Percentiles rank a stretch among this genome's conserved stretches.
phyloP scores from a whole-genome alignment of 1,284 basidiomycete genomes.

The Pseudomicrostroma phylloplanum region DNA sequence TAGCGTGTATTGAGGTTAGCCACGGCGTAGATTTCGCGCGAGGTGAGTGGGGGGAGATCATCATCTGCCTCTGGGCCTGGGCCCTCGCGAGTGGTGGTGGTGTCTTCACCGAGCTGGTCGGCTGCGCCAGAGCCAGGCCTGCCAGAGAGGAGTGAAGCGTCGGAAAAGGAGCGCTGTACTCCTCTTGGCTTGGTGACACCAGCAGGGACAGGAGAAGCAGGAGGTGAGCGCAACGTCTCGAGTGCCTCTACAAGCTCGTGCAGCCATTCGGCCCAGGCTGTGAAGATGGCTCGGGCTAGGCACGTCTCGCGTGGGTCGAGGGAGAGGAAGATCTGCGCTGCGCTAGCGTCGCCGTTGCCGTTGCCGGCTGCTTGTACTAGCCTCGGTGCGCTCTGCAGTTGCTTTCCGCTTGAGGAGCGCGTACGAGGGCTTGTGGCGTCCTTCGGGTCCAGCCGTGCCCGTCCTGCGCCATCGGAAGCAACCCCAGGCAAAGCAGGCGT shows the following conservation, averaged over 20 bases:
- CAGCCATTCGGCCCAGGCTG: constrained; percentile 5
- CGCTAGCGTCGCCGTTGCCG: too few relatives aligned
- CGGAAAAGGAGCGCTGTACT: too few relatives aligned
- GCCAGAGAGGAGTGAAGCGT: constrained; percentile 12
- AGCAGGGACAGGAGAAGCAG: not conserved
- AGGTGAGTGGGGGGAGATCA: not conserved
- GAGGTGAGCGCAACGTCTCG: not conserved
- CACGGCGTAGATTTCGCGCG: not conserved
- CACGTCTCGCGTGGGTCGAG: not conserved
- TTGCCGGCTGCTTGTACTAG: too few relatives aligned
- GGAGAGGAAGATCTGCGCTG: too few relatives aligned
- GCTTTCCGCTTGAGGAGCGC: too few relatives aligned
- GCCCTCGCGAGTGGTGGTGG: too few relatives aligned
- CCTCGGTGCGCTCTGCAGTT: too few relatives aligned
- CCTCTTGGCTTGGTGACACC: constrained; percentile 13
- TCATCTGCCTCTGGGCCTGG: too few relatives aligned
- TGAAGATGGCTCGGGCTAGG: constrained; percentile 4
- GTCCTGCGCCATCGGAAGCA: too few relatives aligned
- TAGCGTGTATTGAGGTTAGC: not conserved
- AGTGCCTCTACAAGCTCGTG: not conserved
- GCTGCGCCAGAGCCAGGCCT: constrained; percentile 75
- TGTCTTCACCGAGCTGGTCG: constrained; percentile 88
- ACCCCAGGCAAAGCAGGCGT: too few relatives aligned
- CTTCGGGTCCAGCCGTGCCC: too few relatives aligned
- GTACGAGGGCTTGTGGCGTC: too few relatives aligned